Conservation (phyloP, 2,329 filamentous ascomycete genomes). For the Botrytis cinerea region DNA sequence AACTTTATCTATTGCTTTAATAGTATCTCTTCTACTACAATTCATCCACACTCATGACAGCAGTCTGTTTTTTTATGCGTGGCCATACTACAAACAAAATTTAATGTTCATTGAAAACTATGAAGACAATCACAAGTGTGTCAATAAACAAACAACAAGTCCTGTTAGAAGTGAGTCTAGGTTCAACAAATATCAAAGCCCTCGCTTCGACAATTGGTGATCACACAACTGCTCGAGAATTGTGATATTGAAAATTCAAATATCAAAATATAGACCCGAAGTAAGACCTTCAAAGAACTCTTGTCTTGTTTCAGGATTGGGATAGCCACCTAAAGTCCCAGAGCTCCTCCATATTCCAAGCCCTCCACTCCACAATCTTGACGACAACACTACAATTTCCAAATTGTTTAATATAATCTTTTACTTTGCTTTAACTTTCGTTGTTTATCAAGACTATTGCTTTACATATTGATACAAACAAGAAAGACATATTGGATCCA, state of each 20-base stretch:
- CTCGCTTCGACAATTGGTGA: not conserved
- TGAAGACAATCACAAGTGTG: not conserved
- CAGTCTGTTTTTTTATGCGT: not conserved
- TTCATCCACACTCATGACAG: not conserved
- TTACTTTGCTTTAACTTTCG: not conserved
- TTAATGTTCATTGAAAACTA: not conserved
- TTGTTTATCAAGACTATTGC: too few relatives aligned
- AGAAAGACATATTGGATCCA: too few relatives aligned
- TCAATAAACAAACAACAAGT: not conserved
- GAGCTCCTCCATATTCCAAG: not conserved
- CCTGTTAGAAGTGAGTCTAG: not conserved
- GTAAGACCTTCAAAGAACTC: not conserved
- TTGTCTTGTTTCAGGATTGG: not conserved
- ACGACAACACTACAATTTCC: not conserved
- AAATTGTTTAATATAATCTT: not conserved
- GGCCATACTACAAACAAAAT: not conserved
- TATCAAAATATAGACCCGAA: not conserved
- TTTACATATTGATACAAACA: not conserved
- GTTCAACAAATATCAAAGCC: not conserved
- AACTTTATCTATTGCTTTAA: not conserved
- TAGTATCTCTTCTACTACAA: not conserved
- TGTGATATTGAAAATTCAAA: not conserved
- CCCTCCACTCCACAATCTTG: not conserved
- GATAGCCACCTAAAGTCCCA: not conserved
- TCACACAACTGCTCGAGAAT: not conserved